Evolutionary conservation across 2,329 filamentous ascomycete genomes (phyloP).

Genomic region (Alternaria viburni): DNA sequence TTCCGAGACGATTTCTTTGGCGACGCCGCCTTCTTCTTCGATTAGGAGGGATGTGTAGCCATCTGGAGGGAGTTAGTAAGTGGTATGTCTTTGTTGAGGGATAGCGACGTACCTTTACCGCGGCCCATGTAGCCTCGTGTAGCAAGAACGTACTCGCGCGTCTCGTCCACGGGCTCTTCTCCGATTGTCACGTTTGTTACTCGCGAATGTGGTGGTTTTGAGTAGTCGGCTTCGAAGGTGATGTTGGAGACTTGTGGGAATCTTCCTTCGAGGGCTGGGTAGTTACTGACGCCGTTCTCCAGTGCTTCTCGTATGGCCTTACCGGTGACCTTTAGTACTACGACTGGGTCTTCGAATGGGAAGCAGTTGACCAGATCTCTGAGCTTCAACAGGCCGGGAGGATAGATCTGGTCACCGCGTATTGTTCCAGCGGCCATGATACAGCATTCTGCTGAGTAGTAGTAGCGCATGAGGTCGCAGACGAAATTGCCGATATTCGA

Average conservation of each 20-base stretch:
- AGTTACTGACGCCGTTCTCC: conserved; percentile 81
- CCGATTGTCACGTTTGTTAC: conserved; percentile 68
- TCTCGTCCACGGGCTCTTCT: conserved; percentile 65
- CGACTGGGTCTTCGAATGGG: conserved; percentile 88
- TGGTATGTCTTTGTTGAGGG: neutral
- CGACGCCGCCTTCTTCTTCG: conserved; percentile 74
- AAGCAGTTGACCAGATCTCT: conserved; percentile 90
- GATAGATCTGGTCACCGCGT: conserved; percentile 86
- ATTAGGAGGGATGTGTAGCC: conserved; percentile 81
- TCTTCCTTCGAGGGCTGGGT: conserved; percentile 81
- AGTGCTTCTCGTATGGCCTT: conserved; percentile 77
- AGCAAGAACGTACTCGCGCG: conserved; percentile 72
- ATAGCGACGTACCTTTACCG: conserved; percentile 65
- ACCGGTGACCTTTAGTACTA: conserved; percentile 75
- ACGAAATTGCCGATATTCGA: conserved; percentile 91
- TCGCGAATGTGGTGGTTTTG: conserved; percentile 64
- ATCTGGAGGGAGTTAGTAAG: conserved; percentile 54
- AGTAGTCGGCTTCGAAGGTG: conserved; percentile 73
- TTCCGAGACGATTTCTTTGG: conserved; percentile 80
- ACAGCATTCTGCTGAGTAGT: conserved; percentile 80
- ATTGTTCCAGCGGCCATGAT: conserved; percentile 88
- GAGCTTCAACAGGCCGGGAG: conserved; percentile 76
- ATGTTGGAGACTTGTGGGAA: conserved; percentile 91
- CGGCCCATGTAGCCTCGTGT: conserved; percentile 89
- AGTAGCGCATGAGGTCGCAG: conserved; percentile 86